Evolutionary conservation across 2,329 filamentous ascomycete species (phyloP), one percentile per base, ranked within the genome.

Genomic region (Pseudogymnoascus sp.): DNA sequence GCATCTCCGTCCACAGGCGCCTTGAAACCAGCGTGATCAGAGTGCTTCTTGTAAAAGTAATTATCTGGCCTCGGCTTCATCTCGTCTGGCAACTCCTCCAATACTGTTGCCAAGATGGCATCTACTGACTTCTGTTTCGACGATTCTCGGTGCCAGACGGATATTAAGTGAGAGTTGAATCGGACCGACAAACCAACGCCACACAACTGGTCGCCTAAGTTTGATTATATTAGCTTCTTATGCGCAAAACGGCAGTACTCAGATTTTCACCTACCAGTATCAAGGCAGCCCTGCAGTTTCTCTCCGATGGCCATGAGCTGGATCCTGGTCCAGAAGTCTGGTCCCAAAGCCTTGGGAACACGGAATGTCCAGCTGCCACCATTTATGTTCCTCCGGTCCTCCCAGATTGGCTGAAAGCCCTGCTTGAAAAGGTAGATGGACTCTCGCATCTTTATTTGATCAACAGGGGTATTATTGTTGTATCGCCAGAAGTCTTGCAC

Each of bases 291-390:
- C 75, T 94, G 87, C 63, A 95, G 76, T 69, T 86, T 81, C 77
- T 95, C 90, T 33, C 90, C 90, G 63, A 94, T 89, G 33, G 90
- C 90, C 72, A 94, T 79, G 70, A 92, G 76, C 75, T 91, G 83
- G 63, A 96, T 80, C 70, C 86, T 84, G 67, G 85, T 91, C 90
- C 87, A 96, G 70, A 89, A 88, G 67, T 86, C 86, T 2, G 84
- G 82, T 5, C 83, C 83, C 35, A 82, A 80, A 63, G 78, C 79
- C 77, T 95, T 96, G 64, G 86, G 85, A 45, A 96, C 86, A 57
- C 92, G 85, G 74, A 97, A 95, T 19, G 90, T 95, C 90, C 90
- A 96, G 71, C 88, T 88, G 57, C 92, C 92, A 58, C 92, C 92
- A 63, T 85, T 80, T 62, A 87, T 78, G 74, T 96, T 96, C 68